Evolutionary conservation across 805 yeast species (phyloP).

Genomic region (Geotrichum ghanense): DNA sequence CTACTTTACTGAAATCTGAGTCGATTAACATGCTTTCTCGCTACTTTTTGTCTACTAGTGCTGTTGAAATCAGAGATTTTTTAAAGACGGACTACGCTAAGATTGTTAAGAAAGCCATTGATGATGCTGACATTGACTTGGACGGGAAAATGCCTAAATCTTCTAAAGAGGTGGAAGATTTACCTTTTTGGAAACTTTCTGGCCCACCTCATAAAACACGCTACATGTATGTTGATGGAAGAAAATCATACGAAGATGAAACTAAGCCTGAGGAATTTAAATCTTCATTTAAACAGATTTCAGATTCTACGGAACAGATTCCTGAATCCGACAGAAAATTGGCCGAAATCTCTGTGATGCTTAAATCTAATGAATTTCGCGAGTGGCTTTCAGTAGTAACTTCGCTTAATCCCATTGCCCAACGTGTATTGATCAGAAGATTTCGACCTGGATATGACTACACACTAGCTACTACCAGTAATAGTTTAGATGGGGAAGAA

Average conservation of each 20-base stretch:
- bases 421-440: constrained; percentile 64
- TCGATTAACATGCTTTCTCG: constrained; percentile 35
- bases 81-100: constrained; percentile 45
- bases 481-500: constrained; percentile 15
- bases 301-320: constrained; percentile 10
- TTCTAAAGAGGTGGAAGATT: constrained; percentile 44
- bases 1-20: constrained; percentile 33
- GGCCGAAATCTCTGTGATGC: constrained; percentile 43
- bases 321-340: constrained; percentile 27
- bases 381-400: constrained; percentile 62
- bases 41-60: constrained; percentile 54
- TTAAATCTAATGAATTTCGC: constrained; percentile 50
- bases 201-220: constrained; percentile 91
- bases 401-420: constrained; percentile 44
- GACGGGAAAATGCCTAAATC: constrained; percentile 45
- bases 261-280: constrained; percentile 4
- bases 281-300: neutral
- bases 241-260: constrained; percentile 20
- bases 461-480: constrained; percentile 69
- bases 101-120: constrained; percentile 34
- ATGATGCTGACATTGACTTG: constrained; percentile 37
- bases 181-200: constrained; percentile 69
- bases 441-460: constrained; percentile 95
- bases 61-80: constrained; percentile 54
- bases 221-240: constrained; percentile 71